Evolutionary conservation across 345 rosid species (phyloP), one percentile per base, ranked within the genome.

Genomic region (Bretschneidera sinensis): DNA sequence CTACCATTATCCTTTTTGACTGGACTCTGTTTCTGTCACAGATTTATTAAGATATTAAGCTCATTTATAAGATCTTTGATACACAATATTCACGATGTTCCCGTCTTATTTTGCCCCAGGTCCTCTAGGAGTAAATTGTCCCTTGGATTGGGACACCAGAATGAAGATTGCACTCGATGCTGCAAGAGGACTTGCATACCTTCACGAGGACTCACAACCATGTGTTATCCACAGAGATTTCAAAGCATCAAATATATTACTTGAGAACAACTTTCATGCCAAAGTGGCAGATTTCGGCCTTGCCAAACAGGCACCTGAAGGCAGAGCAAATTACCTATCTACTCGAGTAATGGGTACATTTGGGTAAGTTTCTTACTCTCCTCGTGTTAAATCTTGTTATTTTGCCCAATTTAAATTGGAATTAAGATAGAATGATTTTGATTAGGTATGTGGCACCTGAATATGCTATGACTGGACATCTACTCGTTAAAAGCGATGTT

Each of bases 91-190:
- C 34, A 60, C 45, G 61, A 35, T 55, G 48, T 34, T 61, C 25
- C 19, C 39, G 47, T 61, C 24, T 17, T 54, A 22, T 68, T 70
- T 62, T 75, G 66, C 60, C 80, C 70, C 72, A 94, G 99, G 99
- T 73, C 92, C 89, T 55, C 71, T 86, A 24, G 97, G 99, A 65
- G 76, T 86, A n/a, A n/a, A n/a, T n/a, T n/a, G n/a, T n/a, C n/a
- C n/a, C n/a, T n/a, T n/a, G n/a, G n/a, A n/a, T n/a, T n/a, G n/a
- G n/a, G n/a, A 90, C 62, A 84, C 92, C 17, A 82, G 99, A 74
- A 94, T 94, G 97, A 94, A 90, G 80, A 90, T 94, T 67, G 99
- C 99, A 48, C 97, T 94, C 64, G 99, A 94, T 82, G 96, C 97
- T 61, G 99, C 99, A 18, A 86, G 97, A 82, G 99, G 99, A 63